These are phyloP conservation scores for Claviceps maximensis DNA, from an alignment of 2,329 filamentous ascomycete genomes.

Conservation along the genomic window DNA sequence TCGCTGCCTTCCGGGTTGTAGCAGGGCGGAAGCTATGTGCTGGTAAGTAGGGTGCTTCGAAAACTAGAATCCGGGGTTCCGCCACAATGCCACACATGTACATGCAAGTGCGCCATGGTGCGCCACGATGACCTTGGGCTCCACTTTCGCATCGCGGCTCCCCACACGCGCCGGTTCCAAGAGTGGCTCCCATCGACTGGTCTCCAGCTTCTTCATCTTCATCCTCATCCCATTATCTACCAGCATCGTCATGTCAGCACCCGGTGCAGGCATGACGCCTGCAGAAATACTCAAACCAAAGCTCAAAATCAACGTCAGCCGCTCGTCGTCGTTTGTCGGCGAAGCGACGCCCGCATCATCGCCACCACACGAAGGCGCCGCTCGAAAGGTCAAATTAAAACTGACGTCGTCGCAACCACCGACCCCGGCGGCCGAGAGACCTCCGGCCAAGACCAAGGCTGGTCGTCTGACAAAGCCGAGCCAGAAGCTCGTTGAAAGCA, in stretches of 20 bases:
- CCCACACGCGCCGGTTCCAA: no score
- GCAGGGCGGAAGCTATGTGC: no score
- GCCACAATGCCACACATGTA: no score
- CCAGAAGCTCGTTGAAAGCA: slow-evolving; percentile 41
- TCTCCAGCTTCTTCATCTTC: not conserved
- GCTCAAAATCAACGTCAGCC: slow-evolving; percentile 26
- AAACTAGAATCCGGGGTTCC: no score
- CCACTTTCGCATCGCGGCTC: not conserved
- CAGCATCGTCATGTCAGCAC: not conserved
- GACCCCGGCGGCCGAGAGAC: slow-evolving; percentile 19
- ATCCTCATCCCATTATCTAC: not conserved
- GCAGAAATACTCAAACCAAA: slow-evolving; percentile 22
- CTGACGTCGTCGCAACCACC: slow-evolving; percentile 25
- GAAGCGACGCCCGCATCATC: slow-evolving; percentile 12
- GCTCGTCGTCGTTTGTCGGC: slow-evolving; percentile 21
- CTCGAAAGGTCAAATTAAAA: slow-evolving; percentile 29
- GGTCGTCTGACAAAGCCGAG: slow-evolving; percentile 47
- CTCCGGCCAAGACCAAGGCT: slow-evolving; percentile 39
- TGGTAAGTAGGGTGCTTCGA: no score
- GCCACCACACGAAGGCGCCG: slow-evolving; percentile 17
- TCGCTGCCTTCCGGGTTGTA: no score
- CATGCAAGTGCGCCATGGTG: no score
- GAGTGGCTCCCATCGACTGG: not conserved
- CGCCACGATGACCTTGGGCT: no score
- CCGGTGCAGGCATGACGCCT: slow-evolving; percentile 10